These are phyloP conservation scores for Trichosanthes truncata DNA, from an alignment of 306 rosid species.

Conservation along the genomic window DNA sequence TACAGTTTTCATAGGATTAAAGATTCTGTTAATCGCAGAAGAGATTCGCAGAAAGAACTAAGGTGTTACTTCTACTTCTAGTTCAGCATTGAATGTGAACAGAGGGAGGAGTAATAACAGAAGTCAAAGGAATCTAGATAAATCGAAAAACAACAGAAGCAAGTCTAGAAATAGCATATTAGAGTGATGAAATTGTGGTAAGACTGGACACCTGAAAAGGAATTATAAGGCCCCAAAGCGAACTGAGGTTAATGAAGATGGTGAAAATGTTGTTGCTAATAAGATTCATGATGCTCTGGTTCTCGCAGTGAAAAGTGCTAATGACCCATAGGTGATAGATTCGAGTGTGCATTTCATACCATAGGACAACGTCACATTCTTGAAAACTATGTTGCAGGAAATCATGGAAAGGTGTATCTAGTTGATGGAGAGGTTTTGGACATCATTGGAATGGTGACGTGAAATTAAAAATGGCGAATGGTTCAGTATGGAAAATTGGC, in stretches of 20 bases:
- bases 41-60: neutral
- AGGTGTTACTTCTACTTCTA: neutral
- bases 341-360: neutral
- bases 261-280: neutral
- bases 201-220: neutral
- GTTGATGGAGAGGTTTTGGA: neutral
- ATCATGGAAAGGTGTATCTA: neutral
- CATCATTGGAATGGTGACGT: neutral
- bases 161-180: neutral
- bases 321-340: neutral
- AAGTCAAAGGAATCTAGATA: too few species aligned
- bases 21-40: neutral
- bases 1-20: neutral
- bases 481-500: neutral
- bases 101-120: neutral
- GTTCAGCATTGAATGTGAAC: neutral
- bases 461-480: neutral
- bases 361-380: neutral
- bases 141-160: too few species aligned
- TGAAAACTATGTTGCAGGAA: neutral
- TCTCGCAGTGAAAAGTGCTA: neutral
- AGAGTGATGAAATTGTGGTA: neutral
- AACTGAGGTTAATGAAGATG: neutral
- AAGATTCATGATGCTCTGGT: neutral
- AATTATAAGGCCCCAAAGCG: too few species aligned